phyloP scores from a whole-genome alignment of 2,329 filamentous ascomycete genomes.

The Fusarium sterilihyphosum region DNA sequence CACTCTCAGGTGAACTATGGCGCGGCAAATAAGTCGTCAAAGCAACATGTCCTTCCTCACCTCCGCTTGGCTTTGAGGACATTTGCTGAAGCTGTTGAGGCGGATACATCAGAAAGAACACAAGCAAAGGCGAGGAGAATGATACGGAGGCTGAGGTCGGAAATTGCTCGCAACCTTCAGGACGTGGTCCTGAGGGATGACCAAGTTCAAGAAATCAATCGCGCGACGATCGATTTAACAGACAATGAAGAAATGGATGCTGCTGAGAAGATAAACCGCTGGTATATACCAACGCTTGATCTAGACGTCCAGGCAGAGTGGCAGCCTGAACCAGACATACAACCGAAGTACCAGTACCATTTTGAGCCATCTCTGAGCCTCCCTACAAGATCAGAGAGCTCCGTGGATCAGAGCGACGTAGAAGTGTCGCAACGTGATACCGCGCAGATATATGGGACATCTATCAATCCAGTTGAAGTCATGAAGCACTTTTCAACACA shows the following conservation, averaged over 20 bases:
- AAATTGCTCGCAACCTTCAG: neutral
- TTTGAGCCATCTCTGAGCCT: neutral
- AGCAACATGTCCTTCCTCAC: neutral
- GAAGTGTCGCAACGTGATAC: neutral
- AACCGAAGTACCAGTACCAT: neutral
- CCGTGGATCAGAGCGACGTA: neutral
- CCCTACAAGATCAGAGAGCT: neutral
- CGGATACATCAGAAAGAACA: neutral
- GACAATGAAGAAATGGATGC: neutral
- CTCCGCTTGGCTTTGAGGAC: neutral
- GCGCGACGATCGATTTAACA: neutral
- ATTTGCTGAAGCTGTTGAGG: neutral
- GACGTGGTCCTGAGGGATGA: neutral
- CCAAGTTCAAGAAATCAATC: neutral
- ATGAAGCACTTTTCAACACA: neutral
- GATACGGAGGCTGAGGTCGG: neutral
- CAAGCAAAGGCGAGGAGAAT: neutral
- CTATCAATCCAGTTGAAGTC: neutral
- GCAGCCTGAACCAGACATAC: neutral
- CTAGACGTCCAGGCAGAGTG: fast-evolving
- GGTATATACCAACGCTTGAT: neutral
- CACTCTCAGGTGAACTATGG: neutral
- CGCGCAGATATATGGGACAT: neutral
- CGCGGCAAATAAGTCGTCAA: neutral
- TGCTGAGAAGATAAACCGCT: neutral